These are phyloP conservation scores for Colletotrichum neosansevieriae DNA, from an alignment of 2,329 filamentous ascomycete species.

Conservation along the genomic window DNA sequence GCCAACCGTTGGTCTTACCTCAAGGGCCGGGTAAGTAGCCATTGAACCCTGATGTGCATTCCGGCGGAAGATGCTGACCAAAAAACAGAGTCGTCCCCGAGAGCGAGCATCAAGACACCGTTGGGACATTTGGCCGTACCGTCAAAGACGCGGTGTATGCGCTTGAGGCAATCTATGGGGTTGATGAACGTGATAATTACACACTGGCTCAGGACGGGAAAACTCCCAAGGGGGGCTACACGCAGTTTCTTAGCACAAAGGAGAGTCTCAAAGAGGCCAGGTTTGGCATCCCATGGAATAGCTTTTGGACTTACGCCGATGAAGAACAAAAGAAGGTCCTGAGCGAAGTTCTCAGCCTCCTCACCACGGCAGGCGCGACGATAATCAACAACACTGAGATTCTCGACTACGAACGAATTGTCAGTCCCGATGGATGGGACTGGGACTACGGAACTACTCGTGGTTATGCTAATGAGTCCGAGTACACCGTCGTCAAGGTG, in stretches of 20 bases:
- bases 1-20: slow-evolving; percentile 80
- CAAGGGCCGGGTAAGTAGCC: slow-evolving; percentile 59
- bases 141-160: slow-evolving; percentile 76
- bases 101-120: slow-evolving; percentile 74
- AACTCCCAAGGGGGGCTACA: slow-evolving; percentile 68
- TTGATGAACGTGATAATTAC: slow-evolving; percentile 74
- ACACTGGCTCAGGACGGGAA: slow-evolving; percentile 68
- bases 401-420: slow-evolving; percentile 69
- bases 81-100: slow-evolving; percentile 69
- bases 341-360: slow-evolving; percentile 61
- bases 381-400: slow-evolving; percentile 79
- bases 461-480: slow-evolving; percentile 77
- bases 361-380: slow-evolving; percentile 72
- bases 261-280: slow-evolving; percentile 68
- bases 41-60: rapidly evolving
- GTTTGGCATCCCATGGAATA: slow-evolving; percentile 79
- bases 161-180: slow-evolving; percentile 76
- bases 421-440: slow-evolving; percentile 77
- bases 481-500: slow-evolving; percentile 79
- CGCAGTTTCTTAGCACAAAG: slow-evolving; percentile 66
- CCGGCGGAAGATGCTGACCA: neutral
- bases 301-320: slow-evolving; percentile 75
- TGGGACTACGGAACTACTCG: slow-evolving; percentile 75
- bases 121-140: slow-evolving; percentile 76
- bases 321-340: slow-evolving; percentile 67